Evolutionary conservation across 345 rosid genomes (phyloP), one percentile per base, ranked within the genome.

Genomic region (Citrus sp.): DNA sequence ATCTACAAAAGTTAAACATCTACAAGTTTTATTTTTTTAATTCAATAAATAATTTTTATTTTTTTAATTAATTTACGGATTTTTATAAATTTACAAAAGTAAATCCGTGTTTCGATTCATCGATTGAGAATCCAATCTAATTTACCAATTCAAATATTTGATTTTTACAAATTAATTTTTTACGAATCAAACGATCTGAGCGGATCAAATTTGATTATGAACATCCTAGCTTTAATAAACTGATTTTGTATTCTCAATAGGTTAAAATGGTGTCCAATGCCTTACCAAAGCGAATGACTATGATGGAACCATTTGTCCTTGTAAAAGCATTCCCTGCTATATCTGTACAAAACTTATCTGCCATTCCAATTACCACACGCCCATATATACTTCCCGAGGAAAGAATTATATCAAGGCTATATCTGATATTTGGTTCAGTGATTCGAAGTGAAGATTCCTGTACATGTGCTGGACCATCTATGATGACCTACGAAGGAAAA

Each of bases 271-370:
- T 38, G 38, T 54, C 8, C 9, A 22, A 60, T 65, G 70, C 67
- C 89, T 79, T 59, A 88, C 91, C 91, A 59, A 87, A 84, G 84
- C 76, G 91, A 79, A 88, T 77, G 56, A 82, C 56, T 27, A 66
- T 3, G 34, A 73, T 55, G 65, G 91, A 88, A 72, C 37, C 77
- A 73, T 87, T 88, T 54, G 87, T 84, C 75, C 89, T 87, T 9
- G 71, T 79, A 71, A 88, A 87, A 37, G 37, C 35, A 80, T 88
- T 88, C 46, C 91, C 91, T 6, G 91, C 91, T 56, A 49, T 68
- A 66, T 88, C 91, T 16, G 83, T 74, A 77, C 91, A 88, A 24
- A 85, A 80, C 0, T 67, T 63, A 46, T 86, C 87, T 28, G 81
- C 88, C 87, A 85, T 74, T 76, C 73, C 79, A 72, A 86, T 81